Evolutionary conservation across 768 basidiomycete species (phyloP), one percentile per base, ranked within the genome.

Genomic region (Rhizopogon vesiculosus): DNA sequence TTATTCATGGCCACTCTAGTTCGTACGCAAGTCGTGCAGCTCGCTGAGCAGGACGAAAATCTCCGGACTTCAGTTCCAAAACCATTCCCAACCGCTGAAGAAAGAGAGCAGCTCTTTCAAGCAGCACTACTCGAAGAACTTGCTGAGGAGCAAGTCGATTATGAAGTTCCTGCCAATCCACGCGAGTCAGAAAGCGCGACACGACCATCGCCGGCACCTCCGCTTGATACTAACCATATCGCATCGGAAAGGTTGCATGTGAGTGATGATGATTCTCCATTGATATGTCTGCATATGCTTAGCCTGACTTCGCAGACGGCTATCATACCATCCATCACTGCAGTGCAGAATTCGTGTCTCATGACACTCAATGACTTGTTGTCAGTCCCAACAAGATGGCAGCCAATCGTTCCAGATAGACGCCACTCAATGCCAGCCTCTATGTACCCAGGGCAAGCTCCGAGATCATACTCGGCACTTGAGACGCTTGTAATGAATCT

Each of bases 331-430:
- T 91, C 89, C n/a, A 85, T 93, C 59, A 74, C 78, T 13, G 78
- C 80, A 54, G 87, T 92, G 33, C 85, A 90, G 62, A 79, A 77
- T 56, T 88, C 87, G 16, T 91, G 87, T 66, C 63, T 92, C 25
- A 84, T 84, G 75, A 87, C 87, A 2, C 74, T 93, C 45, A 82
- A 84, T 61, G 85, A 82, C 66, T 75, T 91, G 19, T 79, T 91
- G 19, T 82, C 83, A 33, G 74, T 72, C 12, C 74, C 79, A 15
- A 69, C 70, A 2, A 49, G 48, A 49, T 49, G 48, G 48, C 48
- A 49, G 19, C 35, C 48, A 16, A 49, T 49, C 10, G 35, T 49
- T 9, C 48, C 48, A 22, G 48, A 38, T 29, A 49, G 48, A 35
- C 48, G 48, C 5, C 48, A 49, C 22, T 49, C 48, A 0, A 49